A percentile compares a stretch with the other conserved stretches of the same genome.
phyloP scores from a whole-genome alignment of 2,329 filamentous ascomycete species.

The Calonectria crousiana region DNA sequence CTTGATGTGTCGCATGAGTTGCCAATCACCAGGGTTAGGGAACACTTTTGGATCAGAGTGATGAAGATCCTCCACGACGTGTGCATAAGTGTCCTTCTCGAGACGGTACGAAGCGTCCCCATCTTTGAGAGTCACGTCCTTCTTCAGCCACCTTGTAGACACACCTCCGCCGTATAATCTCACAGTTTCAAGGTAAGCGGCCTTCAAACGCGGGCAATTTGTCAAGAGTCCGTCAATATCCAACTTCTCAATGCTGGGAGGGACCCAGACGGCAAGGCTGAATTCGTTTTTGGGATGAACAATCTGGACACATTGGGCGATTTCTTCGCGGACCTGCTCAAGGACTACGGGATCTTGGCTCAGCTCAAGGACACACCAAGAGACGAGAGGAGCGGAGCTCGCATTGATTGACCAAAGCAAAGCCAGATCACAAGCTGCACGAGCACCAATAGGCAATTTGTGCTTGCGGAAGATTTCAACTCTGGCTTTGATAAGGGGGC shows the following conservation, averaged over 20 bases:
- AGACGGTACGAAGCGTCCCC: conserved; percentile 44
- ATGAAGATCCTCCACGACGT: conserved; percentile 50
- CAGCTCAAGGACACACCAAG: conserved; percentile 58
- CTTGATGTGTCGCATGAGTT: conserved; percentile 48
- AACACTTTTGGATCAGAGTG: conserved; percentile 50
- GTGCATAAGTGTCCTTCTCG: conserved; percentile 51
- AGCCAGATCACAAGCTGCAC: conserved; percentile 51
- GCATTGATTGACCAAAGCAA: conserved; percentile 54
- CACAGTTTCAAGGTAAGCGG: conserved; percentile 55
- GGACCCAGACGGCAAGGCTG: conserved; percentile 50
- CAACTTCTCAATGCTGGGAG: conserved; percentile 48
- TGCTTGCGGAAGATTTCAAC: conserved; percentile 46
- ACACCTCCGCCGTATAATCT: conserved; percentile 53
- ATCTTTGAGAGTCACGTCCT: conserved; percentile 48
- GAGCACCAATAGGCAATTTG: conserved; percentile 45
- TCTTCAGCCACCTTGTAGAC: conserved; percentile 46
- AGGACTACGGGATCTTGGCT: conserved; percentile 54
- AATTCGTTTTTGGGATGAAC: conserved; percentile 52
- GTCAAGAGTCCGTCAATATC: conserved; percentile 52
- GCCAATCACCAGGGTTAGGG: conserved; percentile 51
- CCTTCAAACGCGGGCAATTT: conserved; percentile 54
- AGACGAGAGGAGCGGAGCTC: conserved; percentile 52
- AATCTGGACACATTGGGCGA: conserved; percentile 48
- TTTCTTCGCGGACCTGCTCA: conserved; percentile 53
- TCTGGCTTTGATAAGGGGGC: conserved; percentile 48